These are phyloP conservation scores for Anisodus tanguticus DNA, from an alignment of 257 asterid genomes.

Conservation along the genomic window DNA sequence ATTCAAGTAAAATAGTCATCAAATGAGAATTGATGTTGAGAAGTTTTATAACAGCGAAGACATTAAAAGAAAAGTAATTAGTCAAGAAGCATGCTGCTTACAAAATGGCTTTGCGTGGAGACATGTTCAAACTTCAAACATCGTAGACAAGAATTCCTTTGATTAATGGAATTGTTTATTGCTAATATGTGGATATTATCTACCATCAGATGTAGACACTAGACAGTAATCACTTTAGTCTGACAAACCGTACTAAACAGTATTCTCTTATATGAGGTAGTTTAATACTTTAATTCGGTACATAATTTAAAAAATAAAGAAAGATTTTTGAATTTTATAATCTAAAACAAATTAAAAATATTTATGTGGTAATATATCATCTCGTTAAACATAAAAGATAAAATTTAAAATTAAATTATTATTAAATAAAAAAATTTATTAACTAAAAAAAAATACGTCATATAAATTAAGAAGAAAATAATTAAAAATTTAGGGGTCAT, in stretches of 20 bases:
- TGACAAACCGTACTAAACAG: neutral
- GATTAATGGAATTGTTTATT: slow-evolving; percentile 14
- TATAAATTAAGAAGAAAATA: neutral
- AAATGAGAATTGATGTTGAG: too few relatives aligned
- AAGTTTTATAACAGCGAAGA: neutral
- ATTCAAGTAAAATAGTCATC: too few relatives aligned
- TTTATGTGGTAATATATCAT: too few relatives aligned
- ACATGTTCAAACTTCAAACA: slow-evolving; percentile 37
- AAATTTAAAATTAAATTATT: too few relatives aligned
- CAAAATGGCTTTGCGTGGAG: slow-evolving; percentile 33
- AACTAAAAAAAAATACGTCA: too few relatives aligned
- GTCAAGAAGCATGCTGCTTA: slow-evolving; percentile 33
- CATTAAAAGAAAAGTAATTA: slow-evolving; percentile 15
- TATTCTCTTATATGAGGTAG: too few relatives aligned
- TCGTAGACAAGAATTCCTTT: slow-evolving; percentile 31
- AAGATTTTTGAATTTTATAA: too few relatives aligned
- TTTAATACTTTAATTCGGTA: too few relatives aligned
- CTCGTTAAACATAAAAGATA: too few relatives aligned
- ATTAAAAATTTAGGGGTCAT: slow-evolving; percentile 3
- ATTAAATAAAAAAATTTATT: too few relatives aligned
- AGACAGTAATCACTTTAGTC: slow-evolving; percentile 23
- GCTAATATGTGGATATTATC: slow-evolving; percentile 13
- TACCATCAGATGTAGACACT: neutral
- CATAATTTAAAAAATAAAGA: too few relatives aligned
- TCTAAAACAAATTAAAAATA: too few relatives aligned